phyloP scores from a whole-genome alignment of 225 moss, liverwort and hornwort species.

The Marchantia paleacea region DNA sequence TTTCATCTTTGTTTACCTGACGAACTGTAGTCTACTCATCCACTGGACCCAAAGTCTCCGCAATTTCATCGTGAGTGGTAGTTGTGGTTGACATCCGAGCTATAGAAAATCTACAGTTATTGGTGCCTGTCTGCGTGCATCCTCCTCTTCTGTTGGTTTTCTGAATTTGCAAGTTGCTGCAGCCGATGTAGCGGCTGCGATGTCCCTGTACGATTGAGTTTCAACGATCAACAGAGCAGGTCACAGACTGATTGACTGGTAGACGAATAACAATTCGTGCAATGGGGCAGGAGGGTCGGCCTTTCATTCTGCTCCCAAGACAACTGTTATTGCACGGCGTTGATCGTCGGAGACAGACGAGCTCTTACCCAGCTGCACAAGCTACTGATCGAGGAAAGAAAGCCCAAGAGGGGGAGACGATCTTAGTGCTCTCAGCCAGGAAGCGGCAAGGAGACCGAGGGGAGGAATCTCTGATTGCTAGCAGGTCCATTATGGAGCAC shows the following conservation, averaged over 20 bases:
- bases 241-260: neutral
- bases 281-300: neutral
- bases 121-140: neutral
- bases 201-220: neutral
- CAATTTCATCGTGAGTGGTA: neutral
- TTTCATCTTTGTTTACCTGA: neutral
- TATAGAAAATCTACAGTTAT: neutral
- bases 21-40: neutral
- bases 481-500: slow-evolving; percentile 31
- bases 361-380: neutral
- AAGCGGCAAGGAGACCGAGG: neutral
- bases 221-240: too few relatives aligned
- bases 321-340: neutral
- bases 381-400: neutral
- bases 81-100: neutral
- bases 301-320: neutral
- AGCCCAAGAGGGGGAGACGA: neutral
- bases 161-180: neutral
- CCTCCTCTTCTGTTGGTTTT: neutral
- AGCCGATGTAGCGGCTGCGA: neutral
- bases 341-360: neutral
- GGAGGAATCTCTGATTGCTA: neutral
- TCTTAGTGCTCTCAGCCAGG: neutral
- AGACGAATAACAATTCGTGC: neutral
- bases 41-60: neutral